These are phyloP conservation scores for Wallacemonas sp. DNA, from an alignment of 208 protist species.

Conservation along the genomic window DNA sequence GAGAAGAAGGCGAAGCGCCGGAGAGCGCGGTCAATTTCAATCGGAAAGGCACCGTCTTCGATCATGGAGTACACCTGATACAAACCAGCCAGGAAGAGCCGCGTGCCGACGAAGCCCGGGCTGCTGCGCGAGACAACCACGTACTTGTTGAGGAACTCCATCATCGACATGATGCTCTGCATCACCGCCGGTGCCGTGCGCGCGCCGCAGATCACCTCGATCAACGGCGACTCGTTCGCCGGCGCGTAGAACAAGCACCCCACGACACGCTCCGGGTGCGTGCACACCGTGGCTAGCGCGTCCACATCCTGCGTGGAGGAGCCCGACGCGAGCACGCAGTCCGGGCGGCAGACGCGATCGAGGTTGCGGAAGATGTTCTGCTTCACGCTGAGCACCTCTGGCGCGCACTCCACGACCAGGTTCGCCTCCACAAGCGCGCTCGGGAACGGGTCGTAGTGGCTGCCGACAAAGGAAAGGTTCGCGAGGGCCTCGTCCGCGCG, in stretches of 20 bases:
- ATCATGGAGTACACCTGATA: slow-evolving; percentile 87
- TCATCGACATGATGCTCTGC: slow-evolving; percentile 43
- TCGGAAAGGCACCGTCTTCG: slow-evolving; percentile 78
- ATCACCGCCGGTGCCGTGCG: slow-evolving; percentile 57
- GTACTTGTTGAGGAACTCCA: slow-evolving; percentile 68
- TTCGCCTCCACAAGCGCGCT: slow-evolving; percentile 46
- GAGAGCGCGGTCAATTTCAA: slow-evolving; percentile 78
- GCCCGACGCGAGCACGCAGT: slow-evolving; percentile 75
- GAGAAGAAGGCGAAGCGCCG: slow-evolving; percentile 63
- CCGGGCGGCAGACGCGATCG: slow-evolving; percentile 60
- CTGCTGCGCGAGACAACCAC: slow-evolving; percentile 69
- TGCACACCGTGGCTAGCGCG: slow-evolving; percentile 62
- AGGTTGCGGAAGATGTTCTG: slow-evolving; percentile 71
- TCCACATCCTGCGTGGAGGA: slow-evolving; percentile 63
- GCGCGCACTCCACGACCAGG: slow-evolving; percentile 76
- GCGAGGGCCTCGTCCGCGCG: slow-evolving; percentile 32
- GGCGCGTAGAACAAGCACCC: slow-evolving; percentile 89
- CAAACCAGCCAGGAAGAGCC: slow-evolving; percentile 65
- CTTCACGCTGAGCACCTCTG: slow-evolving; percentile 69
- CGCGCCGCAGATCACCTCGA: slow-evolving; percentile 66
- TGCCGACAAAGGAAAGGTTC: slow-evolving; percentile 37
- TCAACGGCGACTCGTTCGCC: slow-evolving; percentile 76
- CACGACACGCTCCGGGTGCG: slow-evolving; percentile 55
- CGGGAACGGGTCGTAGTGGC: slow-evolving; percentile 33
- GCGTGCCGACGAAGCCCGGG: slow-evolving; percentile 69